Base-by-base conservation (phyloP, 345 rosid species). In the Sonneratia alba region DNA sequence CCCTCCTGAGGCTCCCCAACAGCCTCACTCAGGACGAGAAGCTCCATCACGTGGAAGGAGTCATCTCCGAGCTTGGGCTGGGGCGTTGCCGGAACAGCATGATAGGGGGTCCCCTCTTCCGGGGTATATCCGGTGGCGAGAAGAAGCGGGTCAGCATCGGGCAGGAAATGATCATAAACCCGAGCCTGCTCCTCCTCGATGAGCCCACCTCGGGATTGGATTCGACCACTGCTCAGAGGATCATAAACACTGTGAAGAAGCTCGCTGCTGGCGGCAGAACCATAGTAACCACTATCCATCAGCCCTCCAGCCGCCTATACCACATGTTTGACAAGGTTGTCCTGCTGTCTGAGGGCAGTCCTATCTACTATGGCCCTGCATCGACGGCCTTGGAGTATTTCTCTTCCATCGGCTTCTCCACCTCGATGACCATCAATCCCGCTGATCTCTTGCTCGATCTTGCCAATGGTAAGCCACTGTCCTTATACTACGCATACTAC, bases 201-300 rank as follows among this genome's bases (percentile, higher is more conserved):
- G 99, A 95, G 74, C 99, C 99, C 3, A 95, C 99, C 42, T 95
- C 99, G 51, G 99, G 99, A 43, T 79, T 95, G 82, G 99, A 95
- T 81, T 95, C 99, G 0, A 95, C 99, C 70, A 92, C 97, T 21
- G 99, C 99, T 55, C 97, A 87, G 38, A 83, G 89, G 74, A 95
- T 95, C 34, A 56, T 92, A 67, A 86, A 87, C 64, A 95, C 92
- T 0, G 83, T 95, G 71, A 95, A 92, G 84, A 71, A 93, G 74
- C 83, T 95, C 0, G 97, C 99, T 32, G 81, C 81, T 57, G 97
- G 97, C 0, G 97, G 99, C 62, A 78, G 97, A 77, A 95, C 99
- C 3, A 85, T 92, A 0, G 83, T 95, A 68, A 89, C 97, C 77
- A 95, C 97, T 66, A 95, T 95, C 79, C 99, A 95, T 76, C 99